Evolutionary conservation across 768 basidiomycete genomes (phyloP).

Genomic region (Pleurotus giganteus): DNA sequence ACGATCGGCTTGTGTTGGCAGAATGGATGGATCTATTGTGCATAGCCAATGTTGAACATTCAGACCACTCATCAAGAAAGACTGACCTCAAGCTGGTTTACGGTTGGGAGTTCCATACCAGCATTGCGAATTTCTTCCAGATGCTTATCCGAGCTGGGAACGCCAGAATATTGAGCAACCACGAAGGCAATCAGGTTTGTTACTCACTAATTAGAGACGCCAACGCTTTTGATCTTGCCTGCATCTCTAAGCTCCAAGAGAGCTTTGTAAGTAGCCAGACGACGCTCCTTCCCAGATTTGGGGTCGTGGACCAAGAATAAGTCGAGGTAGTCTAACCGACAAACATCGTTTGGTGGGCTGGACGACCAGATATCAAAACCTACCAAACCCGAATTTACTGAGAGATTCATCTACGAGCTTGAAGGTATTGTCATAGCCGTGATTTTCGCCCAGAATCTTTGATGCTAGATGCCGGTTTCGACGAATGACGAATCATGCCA

Average conservation of each 20-base stretch:
- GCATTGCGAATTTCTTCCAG: conserved; percentile 69
- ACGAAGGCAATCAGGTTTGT: neutral
- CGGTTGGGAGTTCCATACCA: conserved; percentile 61
- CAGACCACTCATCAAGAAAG: neutral
- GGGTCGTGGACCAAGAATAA: conserved; percentile 81
- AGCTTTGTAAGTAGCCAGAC: conserved; percentile 72
- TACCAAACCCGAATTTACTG: conserved; percentile 54
- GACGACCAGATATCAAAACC: conserved; percentile 18
- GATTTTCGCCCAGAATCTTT: conserved; percentile 54
- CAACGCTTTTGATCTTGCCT: conserved; percentile 71
- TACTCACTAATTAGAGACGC: conserved; percentile 81
- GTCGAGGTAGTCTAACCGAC: conserved; percentile 50
- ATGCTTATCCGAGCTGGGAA: conserved; percentile 61
- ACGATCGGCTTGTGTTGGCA: conserved; percentile 1
- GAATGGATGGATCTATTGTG: neutral
- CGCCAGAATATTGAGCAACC: neutral
- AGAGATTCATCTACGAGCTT: conserved; percentile 62
- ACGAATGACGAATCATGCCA: neutral
- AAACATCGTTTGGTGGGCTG: too few species aligned
- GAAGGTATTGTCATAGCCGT: conserved; percentile 62
- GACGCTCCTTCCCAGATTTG: conserved; percentile 54
- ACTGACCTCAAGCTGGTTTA: conserved; percentile 80
- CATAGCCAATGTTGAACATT: neutral
- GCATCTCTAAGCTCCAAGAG: conserved; percentile 57
- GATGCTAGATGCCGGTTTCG: conserved; percentile 43